phyloP scores from a whole-genome alignment of 495 filamentous ascomycete species.

The Sphaerosporella brunnea region DNA sequence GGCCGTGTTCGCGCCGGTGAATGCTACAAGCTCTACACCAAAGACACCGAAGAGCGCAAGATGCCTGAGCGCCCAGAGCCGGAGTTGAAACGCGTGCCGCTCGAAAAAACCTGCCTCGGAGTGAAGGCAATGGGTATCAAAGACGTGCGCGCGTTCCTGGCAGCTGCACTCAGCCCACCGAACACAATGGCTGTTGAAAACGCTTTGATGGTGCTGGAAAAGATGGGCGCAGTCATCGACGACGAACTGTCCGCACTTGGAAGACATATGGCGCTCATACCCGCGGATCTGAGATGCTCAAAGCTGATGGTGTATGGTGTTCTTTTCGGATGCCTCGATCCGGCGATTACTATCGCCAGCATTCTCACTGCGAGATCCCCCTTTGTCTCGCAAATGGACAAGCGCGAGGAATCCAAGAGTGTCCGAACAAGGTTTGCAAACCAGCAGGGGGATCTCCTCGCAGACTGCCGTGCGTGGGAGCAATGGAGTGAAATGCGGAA shows the following conservation, averaged over 20 bases:
- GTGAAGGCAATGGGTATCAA: slow-evolving; percentile 85
- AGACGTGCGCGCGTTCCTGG: slow-evolving; percentile 64
- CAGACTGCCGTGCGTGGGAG: slow-evolving; percentile 67
- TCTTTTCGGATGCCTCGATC: slow-evolving; percentile 77
- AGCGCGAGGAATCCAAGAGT: slow-evolving; percentile 64
- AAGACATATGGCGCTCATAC: slow-evolving; percentile 65
- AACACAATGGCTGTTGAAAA: slow-evolving; percentile 68
- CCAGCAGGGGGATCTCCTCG: slow-evolving; percentile 71
- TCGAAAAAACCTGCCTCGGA: slow-evolving; percentile 86
- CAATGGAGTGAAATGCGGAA: slow-evolving; percentile 52
- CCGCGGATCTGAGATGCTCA: slow-evolving; percentile 77
- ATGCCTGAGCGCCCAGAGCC: slow-evolving; percentile 87
- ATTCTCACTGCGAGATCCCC: slow-evolving; percentile 73
- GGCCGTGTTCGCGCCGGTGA: slow-evolving; percentile 77
- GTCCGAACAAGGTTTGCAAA: slow-evolving; percentile 48
- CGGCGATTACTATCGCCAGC: slow-evolving; percentile 74
- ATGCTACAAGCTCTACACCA: slow-evolving; percentile 92
- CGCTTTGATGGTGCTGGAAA: slow-evolving; percentile 54
- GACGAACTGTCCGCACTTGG: slow-evolving; percentile 77
- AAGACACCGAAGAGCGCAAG: slow-evolving; percentile 52
- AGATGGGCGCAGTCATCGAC: slow-evolving; percentile 77
- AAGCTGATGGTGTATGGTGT: slow-evolving; percentile 94
- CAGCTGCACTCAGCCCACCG: slow-evolving; percentile 74
- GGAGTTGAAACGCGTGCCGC: slow-evolving; percentile 76
- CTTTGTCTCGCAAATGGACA: slow-evolving; percentile 64